Evolutionary conservation across 1,284 basidiomycete species (phyloP).

Genomic region (Ceratobasidium sp.): DNA sequence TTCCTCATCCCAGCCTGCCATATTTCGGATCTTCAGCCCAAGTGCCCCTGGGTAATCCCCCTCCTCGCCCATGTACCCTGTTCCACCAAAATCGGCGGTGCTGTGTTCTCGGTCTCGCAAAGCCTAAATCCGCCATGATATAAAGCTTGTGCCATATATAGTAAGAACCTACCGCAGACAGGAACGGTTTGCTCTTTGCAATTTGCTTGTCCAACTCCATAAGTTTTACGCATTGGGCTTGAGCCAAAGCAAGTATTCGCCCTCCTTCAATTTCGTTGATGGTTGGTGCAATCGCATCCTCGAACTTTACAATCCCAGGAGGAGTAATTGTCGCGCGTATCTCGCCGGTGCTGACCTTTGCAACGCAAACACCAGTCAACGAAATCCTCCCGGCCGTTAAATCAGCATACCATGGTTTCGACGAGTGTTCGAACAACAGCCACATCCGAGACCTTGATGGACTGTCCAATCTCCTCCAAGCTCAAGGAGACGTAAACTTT

Average conservation of each 20-base stretch:
- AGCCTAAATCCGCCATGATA: not conserved
- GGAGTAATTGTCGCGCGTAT: constrained; percentile 69
- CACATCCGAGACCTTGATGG: constrained; percentile 52
- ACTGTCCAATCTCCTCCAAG: constrained; percentile 68
- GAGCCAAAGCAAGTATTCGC: constrained; percentile 39
- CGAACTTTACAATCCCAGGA: constrained; percentile 74
- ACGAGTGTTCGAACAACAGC: constrained; percentile 65
- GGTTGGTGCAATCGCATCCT: constrained; percentile 46
- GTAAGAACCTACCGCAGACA: constrained; percentile 20
- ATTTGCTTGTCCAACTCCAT: constrained; percentile 39
- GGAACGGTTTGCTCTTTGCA: constrained; percentile 39
- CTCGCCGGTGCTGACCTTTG: constrained; percentile 71
- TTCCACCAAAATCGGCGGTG: constrained; percentile 9
- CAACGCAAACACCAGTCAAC: not conserved
- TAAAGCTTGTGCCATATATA: not conserved
- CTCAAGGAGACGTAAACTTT: constrained; percentile 78
- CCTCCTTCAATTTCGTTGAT: constrained; percentile 39
- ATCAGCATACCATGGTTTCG: constrained; percentile 69
- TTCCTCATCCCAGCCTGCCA: constrained; percentile 21
- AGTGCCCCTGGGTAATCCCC: constrained; percentile 33
- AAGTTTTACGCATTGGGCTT: constrained; percentile 34
- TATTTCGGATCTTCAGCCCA: constrained; percentile 26
- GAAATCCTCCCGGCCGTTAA: not conserved
- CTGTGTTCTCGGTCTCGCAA: constrained; percentile 32
- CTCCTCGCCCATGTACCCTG: constrained; percentile 32